Evolutionary conservation across 768 basidiomycete species (phyloP).

Genomic region (Amanita inopinata): DNA sequence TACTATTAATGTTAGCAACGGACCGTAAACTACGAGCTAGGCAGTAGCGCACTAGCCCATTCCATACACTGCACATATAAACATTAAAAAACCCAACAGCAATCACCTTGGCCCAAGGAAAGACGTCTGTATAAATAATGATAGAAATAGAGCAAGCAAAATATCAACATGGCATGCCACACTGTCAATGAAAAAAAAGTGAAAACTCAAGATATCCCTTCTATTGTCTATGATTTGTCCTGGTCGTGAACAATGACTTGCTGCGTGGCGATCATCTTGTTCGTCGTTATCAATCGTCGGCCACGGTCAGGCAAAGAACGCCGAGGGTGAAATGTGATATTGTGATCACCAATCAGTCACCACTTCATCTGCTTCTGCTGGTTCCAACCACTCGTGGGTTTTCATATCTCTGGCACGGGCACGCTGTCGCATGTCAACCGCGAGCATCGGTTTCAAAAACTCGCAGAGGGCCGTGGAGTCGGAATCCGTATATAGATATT

Average conservation of each 20-base stretch:
- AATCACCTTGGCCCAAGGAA: too few species aligned
- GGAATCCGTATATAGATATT: slow-evolving; percentile 60
- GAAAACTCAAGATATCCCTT: neutral
- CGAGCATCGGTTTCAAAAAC: slow-evolving; percentile 72
- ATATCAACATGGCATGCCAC: slow-evolving; percentile 9
- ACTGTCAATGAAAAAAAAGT: slow-evolving; percentile 3
- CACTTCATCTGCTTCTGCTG: slow-evolving; percentile 28
- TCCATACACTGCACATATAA: neutral
- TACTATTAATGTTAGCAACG: too few species aligned
- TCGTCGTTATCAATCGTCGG: too few species aligned
- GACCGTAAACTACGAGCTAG: too few species aligned
- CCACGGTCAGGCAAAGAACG: too few species aligned
- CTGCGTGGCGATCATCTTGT: neutral
- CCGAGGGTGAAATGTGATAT: too few species aligned
- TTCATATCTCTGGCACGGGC: slow-evolving; percentile 65
- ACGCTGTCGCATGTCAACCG: slow-evolving; percentile 58
- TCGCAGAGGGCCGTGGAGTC: slow-evolving; percentile 52
- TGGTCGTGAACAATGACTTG: neutral
- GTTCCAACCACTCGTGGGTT: slow-evolving; percentile 63
- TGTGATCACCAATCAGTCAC: slow-evolving; percentile 34
- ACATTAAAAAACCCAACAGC: too few species aligned
- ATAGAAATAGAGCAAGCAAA: slow-evolving; percentile 2
- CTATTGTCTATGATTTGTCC: neutral
- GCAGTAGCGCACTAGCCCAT: too few species aligned
- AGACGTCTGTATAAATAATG: slow-evolving; percentile 5